Conservation (phyloP, 2,329 filamentous ascomycete genomes). For the Stemphylium beticola region DNA sequence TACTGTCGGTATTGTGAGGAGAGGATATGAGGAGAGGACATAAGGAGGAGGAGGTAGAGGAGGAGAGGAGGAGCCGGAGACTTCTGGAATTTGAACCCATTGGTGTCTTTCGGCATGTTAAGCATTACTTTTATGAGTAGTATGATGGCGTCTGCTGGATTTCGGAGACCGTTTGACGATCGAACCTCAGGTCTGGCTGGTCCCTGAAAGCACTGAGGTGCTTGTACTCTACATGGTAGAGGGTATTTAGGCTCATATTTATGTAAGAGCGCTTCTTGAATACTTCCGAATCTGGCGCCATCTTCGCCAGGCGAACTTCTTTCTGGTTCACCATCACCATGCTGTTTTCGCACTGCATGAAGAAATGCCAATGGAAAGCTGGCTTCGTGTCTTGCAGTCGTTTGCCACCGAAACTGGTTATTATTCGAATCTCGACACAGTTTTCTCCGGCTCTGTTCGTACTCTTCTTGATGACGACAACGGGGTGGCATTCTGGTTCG, state of each 20-base stretch:
- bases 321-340: background rate
- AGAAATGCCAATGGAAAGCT: slow-evolving; percentile 6
- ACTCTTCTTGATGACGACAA: slow-evolving; percentile 17
- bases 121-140: background rate
- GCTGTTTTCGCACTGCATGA: slow-evolving; percentile 18
- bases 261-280: slow-evolving; percentile 28
- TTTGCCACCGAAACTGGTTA: slow-evolving; percentile 17
- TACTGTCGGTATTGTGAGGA: slow-evolving; percentile 9
- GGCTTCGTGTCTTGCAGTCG: slow-evolving; percentile 6
- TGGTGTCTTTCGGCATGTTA: slow-evolving; percentile 10
- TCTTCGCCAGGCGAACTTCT: background rate
- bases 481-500: slow-evolving; percentile 6
- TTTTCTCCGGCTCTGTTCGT: background rate
- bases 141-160: slow-evolving; percentile 1
- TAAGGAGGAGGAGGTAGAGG: too few relatives aligned
- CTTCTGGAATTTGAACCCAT: slow-evolving; percentile 13
- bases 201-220: slow-evolving; percentile 16
- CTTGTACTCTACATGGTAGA: slow-evolving; percentile 24
- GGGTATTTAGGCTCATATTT: slow-evolving; percentile 17
- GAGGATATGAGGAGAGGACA: too few relatives aligned
- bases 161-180: slow-evolving; percentile 13
- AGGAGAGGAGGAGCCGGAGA: slow-evolving; percentile 2
- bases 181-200: slow-evolving; percentile 11
- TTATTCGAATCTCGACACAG: slow-evolving; percentile 15
- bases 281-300: slow-evolving; percentile 15